phyloP scores from a whole-genome alignment of 306 rosid genomes.

The Acacia crassicarpa region DNA sequence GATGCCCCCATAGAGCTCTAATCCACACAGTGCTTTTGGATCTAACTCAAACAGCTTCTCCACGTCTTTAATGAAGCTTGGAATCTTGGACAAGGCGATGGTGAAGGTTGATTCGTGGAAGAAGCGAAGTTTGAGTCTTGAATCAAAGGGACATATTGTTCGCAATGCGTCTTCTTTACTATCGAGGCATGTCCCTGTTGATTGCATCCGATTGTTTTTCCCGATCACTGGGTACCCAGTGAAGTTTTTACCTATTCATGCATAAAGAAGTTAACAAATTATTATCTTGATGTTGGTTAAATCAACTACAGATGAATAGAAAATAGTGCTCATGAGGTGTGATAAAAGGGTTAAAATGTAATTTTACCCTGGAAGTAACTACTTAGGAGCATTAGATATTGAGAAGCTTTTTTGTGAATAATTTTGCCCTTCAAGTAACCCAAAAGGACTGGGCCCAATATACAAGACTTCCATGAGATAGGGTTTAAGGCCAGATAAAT shows the following conservation, averaged over 20 bases:
- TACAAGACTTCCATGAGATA: too few relatives aligned
- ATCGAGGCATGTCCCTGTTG: slow-evolving; percentile 72
- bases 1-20: slow-evolving; percentile 70
- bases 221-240: slow-evolving; percentile 81
- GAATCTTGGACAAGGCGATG: slow-evolving; percentile 40
- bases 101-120: slow-evolving; percentile 70
- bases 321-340: background rate
- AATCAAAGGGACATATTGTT: slow-evolving; percentile 72
- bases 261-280: background rate
- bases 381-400: too few relatives aligned
- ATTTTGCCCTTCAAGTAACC: too few relatives aligned
- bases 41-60: slow-evolving; percentile 55
- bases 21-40: slow-evolving; percentile 62
- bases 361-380: too few relatives aligned
- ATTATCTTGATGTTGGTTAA: too few relatives aligned
- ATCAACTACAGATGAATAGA: background rate
- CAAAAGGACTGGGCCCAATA: rapidly evolving
- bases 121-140: slow-evolving; percentile 50
- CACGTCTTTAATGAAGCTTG: slow-evolving; percentile 60
- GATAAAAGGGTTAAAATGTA: too few relatives aligned
- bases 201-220: slow-evolving; percentile 52
- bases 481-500: rapidly evolving
- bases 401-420: too few relatives aligned
- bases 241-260: slow-evolving; percentile 46
- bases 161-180: slow-evolving; percentile 30